Conservation (phyloP, 2,329 filamentous ascomycete species). For the Trichothecium roseum region DNA sequence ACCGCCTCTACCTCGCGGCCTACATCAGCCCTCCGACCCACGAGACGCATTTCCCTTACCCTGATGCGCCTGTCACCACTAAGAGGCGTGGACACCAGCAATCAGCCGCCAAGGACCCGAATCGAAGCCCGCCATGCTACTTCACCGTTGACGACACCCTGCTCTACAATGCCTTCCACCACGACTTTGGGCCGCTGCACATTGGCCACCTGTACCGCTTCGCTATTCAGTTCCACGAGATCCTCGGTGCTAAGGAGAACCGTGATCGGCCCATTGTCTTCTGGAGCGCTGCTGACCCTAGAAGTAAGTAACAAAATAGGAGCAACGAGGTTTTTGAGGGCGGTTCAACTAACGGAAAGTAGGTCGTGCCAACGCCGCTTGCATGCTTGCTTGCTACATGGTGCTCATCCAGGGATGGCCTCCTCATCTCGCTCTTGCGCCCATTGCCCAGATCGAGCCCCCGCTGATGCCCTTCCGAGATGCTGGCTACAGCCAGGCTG, state of each 20-base stretch:
- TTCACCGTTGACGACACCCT: slow-evolving; percentile 90
- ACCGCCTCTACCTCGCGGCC: slow-evolving; percentile 88
- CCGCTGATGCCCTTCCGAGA: slow-evolving; percentile 98
- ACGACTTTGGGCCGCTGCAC: slow-evolving; percentile 94
- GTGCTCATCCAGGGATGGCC: slow-evolving; percentile 97
- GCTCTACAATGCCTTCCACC: slow-evolving; percentile 96
- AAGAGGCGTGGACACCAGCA: slow-evolving; percentile 24
- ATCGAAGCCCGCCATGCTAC: slow-evolving; percentile 62
- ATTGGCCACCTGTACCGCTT: slow-evolving; percentile 97
- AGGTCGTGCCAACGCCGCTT: slow-evolving; percentile 89
- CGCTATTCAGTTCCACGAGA: slow-evolving; percentile 90
- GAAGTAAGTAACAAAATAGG: slow-evolving; percentile 48
- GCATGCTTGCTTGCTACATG: slow-evolving; percentile 96
- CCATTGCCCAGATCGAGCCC: slow-evolving; percentile 92
- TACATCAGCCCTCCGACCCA: slow-evolving; percentile 75
- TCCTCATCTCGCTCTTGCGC: slow-evolving; percentile 86
- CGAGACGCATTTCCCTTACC: slow-evolving; percentile 80
- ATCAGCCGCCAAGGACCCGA: slow-evolving; percentile 12
- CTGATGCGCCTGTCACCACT: slow-evolving; percentile 51
- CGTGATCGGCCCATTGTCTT: slow-evolving; percentile 87
- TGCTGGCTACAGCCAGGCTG: slow-evolving; percentile 95
- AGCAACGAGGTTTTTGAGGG: too few species aligned
- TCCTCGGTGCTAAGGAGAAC: slow-evolving; percentile 83
- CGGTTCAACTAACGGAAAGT: background rate
- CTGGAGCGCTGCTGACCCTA: slow-evolving; percentile 85